Percentiles rank a stretch among this genome's conserved stretches.
Conservation (phyloP, 352 stramenopile species). For the Albugo laibachii region DNA sequence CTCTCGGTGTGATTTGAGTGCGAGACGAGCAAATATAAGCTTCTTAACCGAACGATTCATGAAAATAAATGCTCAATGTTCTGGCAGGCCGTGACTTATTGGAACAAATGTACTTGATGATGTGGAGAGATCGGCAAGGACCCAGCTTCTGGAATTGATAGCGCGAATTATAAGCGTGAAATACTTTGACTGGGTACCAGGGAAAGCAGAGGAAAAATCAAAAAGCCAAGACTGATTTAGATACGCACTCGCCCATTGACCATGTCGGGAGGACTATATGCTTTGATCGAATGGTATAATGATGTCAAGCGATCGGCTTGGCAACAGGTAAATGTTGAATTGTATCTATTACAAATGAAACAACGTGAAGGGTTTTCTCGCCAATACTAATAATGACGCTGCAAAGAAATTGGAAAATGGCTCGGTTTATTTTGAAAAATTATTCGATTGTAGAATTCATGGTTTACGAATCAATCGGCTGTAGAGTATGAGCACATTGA, state of each 20-base stretch:
- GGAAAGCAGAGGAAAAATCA: too few relatives aligned
- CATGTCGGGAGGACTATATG: background rate
- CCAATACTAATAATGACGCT: background rate
- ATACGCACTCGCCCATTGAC: background rate
- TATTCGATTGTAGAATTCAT: background rate
- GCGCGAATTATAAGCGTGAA: too few relatives aligned
- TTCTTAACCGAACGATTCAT: too few relatives aligned
- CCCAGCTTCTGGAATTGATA: too few relatives aligned
- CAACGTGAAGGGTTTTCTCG: background rate
- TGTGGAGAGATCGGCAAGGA: too few relatives aligned
- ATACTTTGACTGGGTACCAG: too few relatives aligned
- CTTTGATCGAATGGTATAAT: background rate
- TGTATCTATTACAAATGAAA: background rate
- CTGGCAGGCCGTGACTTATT: too few relatives aligned
- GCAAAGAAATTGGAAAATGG: background rate
- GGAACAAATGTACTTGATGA: too few relatives aligned
- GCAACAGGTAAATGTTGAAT: background rate
- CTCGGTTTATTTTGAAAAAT: background rate
- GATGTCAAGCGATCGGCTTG: background rate
- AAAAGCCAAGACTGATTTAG: too few relatives aligned
- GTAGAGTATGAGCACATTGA: background rate
- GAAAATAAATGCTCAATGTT: too few relatives aligned
- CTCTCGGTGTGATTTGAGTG: too few relatives aligned
- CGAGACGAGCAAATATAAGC: too few relatives aligned
- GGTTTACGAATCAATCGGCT: background rate